Conservation (phyloP, 495 filamentous ascomycete species). For the Friedmanniomyces simplex region DNA sequence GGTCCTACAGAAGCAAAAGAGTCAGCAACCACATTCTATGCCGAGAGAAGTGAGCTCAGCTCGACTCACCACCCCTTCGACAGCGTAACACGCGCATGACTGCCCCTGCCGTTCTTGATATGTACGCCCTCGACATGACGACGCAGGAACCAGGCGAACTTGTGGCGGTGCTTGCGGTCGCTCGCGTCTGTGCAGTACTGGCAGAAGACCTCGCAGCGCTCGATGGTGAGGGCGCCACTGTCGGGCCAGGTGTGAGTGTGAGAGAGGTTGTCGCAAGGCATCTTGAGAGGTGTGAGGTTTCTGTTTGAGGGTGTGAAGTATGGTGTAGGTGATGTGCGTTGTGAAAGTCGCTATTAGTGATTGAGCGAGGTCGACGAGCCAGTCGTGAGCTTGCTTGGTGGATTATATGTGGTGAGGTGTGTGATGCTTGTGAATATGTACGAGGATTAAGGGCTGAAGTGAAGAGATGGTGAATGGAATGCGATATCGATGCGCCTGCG, state of each 20-base stretch:
- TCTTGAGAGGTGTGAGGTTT: background rate
- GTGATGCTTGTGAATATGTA: background rate
- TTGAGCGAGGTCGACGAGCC: background rate
- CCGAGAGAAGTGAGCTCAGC: background rate
- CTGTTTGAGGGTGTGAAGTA: background rate
- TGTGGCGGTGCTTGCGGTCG: background rate
- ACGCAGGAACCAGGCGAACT: conserved; percentile 9
- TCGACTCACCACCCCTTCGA: background rate
- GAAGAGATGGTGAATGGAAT: background rate
- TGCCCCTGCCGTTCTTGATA: background rate
- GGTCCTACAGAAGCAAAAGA: background rate
- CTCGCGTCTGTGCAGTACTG: conserved; percentile 3
- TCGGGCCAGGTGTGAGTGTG: conserved; percentile 7
- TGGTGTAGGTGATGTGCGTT: background rate
- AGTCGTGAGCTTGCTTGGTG: background rate
- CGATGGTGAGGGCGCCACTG: conserved; percentile 2
- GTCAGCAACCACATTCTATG: background rate
- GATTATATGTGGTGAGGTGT: background rate
- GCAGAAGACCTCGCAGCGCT: conserved; percentile 9
- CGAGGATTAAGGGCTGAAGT: background rate
- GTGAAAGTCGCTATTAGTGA: background rate
- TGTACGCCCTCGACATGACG: conserved; percentile 2
- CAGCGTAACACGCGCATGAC: background rate
- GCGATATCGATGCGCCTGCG: background rate
- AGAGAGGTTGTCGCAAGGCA: conserved; percentile 2